Evolutionary conservation across 2,329 filamentous ascomycete species (phyloP), one percentile per base, ranked within the genome.

Genomic region (Xylaria sp.): DNA sequence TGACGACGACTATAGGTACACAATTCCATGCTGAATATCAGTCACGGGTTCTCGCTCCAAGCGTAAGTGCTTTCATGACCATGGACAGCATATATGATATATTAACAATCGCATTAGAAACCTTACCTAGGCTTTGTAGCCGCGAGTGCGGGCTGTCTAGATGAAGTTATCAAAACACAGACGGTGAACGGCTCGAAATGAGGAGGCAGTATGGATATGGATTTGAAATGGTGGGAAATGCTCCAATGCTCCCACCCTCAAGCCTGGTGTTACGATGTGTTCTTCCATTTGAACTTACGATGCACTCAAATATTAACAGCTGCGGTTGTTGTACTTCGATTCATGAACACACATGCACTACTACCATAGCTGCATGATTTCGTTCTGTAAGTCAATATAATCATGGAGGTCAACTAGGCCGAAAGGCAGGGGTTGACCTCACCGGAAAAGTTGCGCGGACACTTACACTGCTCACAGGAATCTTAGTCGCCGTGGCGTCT

Each of bases 21-120:
- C 94, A 97, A 80, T 95, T 92, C 80, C 94, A 97, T 79, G 93
- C 94, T 2, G 94, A 97, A 80, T 97, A 95, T 78, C 84, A 93
- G 59, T 91, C 87, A 73, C 87, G 91, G 61, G 93, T 96, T 2
- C 82, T 97, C 70, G 84, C 88, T 59, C 93, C 93, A 0, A 71
- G 67, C 42, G 64, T 68, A 72, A 63, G 70, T 67, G 13, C 1
- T n/a, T 0, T 10, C 57, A 23, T 42, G n/a, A 3, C 59, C 15
- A 9, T 17, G 10, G n/a, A 46, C 26, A 1, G 15, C 2, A 31
- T 26, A 20, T 20, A 15, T 10, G 10, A 33, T 33, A 49, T 26
- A 42, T 44, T 65, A 40, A 71, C 60, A 56, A 33, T 28, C 26
- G 1, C n/a, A 33, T 15, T 4, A 70, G 70, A 69, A 65, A 77